Evolutionary conservation across 345 rosid species (phyloP), one percentile per base, ranked within the genome.

Genomic region (Raphanus sativus): DNA sequence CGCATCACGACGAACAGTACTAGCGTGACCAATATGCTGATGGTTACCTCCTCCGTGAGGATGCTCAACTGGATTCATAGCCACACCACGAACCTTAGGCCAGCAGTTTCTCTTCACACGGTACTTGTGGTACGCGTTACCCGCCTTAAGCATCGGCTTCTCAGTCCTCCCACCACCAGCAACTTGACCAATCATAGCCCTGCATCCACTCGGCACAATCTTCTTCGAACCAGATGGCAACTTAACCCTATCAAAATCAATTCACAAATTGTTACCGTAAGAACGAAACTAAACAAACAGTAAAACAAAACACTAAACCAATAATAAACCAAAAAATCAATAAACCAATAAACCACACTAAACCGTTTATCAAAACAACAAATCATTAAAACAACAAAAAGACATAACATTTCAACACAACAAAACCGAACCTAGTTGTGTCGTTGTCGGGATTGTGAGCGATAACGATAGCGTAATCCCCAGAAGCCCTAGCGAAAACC

Each of bases 41-140:
- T 89, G 94, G 87, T 88, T 89, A 85, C 94, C 94, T 69, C 94
- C 91, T 63, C 94, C 91, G 1, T 89, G 94, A 64, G 91, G 94
- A 86, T 89, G 94, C 88, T 88, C 94, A 0, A 89, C 94, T 9
- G 94, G 94, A 9, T 89, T 89, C 94, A 89, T 89, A 36, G 94
- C 94, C 77, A 89, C 91, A 85, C 94, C 94, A 77, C 91, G 90
- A 6, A 89, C 91, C 89, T 86, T 86, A 59, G 94, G 91, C 94
- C 94, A 89, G 75, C 89, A 86, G 86, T 89, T 89, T 65, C 94
- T 87, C 89, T 88, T 89, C 54, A 85, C 91, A 25, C 86, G 83
- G 81, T 62, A 89, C 80, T 89, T 89, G 82, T 89, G 94, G 74
- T 86, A 89, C 0, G 94, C 94, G 48, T 89, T 89, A 6, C 94